phyloP scores from a whole-genome alignment of 345 rosid species.

The Arabidopsis suecica region DNA sequence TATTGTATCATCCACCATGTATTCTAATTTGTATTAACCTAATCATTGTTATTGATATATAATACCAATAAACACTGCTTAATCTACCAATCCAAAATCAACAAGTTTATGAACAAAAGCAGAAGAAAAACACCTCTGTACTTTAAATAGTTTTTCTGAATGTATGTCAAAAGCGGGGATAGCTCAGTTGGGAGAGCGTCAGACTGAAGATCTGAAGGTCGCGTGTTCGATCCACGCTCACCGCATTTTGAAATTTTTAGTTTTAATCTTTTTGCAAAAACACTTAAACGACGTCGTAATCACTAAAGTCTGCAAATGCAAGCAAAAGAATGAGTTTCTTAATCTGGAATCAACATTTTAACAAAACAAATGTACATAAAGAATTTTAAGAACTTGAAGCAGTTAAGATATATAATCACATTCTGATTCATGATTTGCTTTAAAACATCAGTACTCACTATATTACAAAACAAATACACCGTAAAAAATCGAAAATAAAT shows the following conservation, averaged over 20 bases:
- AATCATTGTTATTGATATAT: conserved; percentile 16
- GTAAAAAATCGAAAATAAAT: conserved; percentile 28
- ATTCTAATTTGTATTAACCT: conserved; percentile 22
- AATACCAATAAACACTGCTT: background rate
- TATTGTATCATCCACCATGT: conserved; percentile 28
- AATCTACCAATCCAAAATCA: background rate
- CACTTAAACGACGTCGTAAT: background rate
- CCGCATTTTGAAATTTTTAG: conserved; percentile 43
- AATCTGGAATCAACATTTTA: background rate
- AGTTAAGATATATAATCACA: conserved; percentile 36
- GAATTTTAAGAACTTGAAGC: background rate
- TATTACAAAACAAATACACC: conserved; percentile 49
- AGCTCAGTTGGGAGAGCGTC: conserved; percentile 93
- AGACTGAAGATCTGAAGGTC: conserved; percentile 99
- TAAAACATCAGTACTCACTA: conserved; percentile 46
- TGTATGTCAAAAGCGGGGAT: conserved; percentile 58
- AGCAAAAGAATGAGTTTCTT: background rate
- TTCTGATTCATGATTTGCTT: conserved; percentile 34
- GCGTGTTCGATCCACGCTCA: conserved; percentile 78
- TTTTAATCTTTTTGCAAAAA: no score
- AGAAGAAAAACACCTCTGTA: background rate
- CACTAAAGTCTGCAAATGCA: background rate
- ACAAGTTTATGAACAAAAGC: background rate
- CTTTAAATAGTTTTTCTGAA: no score
- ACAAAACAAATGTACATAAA: background rate